Evolutionary conservation across 805 yeast genomes (phyloP), one percentile per base, ranked within the genome.

Genomic region (Brettanomyces anomalus): DNA sequence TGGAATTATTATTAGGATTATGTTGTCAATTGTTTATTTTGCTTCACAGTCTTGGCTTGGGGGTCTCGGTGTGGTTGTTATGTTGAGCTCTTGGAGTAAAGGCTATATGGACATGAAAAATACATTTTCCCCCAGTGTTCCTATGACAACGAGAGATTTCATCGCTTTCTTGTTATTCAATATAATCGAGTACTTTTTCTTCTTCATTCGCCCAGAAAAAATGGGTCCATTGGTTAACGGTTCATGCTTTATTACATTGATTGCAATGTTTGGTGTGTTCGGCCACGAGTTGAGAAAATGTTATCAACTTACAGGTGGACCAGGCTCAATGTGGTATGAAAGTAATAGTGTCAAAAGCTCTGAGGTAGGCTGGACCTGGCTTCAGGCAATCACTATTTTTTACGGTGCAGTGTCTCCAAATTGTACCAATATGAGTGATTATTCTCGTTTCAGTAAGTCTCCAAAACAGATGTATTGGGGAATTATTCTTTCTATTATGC

Each of bases 401-500:
- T 58, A 64, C 18, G 55, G 66, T 2, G 62, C 66, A 54, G 62
- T 66, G 36, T 71, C 74, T 1, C 49, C 66, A 1, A 51, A 66
- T 35, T 61, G 65, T 16, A 60, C 68, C 3, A 70, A 67, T 35
- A 57, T 66, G 28, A 48, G 64, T 18, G 72, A 66, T 50, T 70
- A 67, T 44, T 56, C 68, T 31, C 73, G 69, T 46, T 69, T 58
- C 51, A 60, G 69, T 6, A 53, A 77, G 45, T 64, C 61, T 53
- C 48, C 55, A 1, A 36, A 40, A 20, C 44, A 39, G 16, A 43
- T 47, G 4, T 68, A 39, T 21, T 43, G 28, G 77, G 50, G 79
- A 80, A 19, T 69, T 82, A 61, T 72, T 74, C 46, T 81, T 81
- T 58, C 66, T 70, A 50, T 69, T 24, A 24, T 24, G 28, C 28